phyloP scores from a whole-genome alignment of 306 rosid species.

The Medicago arabica region DNA sequence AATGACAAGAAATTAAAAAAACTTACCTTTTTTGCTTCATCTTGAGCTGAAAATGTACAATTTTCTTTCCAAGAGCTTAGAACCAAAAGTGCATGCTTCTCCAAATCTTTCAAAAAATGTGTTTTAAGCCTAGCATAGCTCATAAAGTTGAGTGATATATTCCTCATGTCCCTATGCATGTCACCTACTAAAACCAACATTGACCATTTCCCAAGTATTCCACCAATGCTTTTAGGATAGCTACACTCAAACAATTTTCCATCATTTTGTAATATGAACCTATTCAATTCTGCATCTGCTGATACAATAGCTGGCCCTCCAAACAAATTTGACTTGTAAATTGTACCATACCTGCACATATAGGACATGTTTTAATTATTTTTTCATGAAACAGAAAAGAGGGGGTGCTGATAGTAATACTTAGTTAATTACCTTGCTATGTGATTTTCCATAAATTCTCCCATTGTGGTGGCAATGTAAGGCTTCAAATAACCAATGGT shows the following conservation, averaged over 20 bases:
- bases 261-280: constrained; percentile 80
- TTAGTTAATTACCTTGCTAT: constrained; percentile 61
- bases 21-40: constrained; percentile 83
- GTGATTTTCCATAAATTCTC: constrained; percentile 81
- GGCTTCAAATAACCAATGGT: constrained; percentile 79
- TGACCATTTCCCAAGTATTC: constrained; percentile 96
- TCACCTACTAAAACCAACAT: constrained; percentile 93
- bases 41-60: constrained; percentile 73
- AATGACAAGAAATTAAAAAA: neutral
- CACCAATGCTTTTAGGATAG: constrained; percentile 84
- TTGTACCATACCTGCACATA: constrained; percentile 74
- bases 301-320: constrained; percentile 88
- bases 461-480: constrained; percentile 70
- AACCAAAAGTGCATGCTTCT: constrained; percentile 75
- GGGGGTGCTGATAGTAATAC: neutral
- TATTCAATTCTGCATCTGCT: constrained; percentile 84
- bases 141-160: constrained; percentile 77
- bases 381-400: neutral
- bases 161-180: constrained; percentile 92
- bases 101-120: constrained; percentile 66
- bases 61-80: constrained; percentile 66
- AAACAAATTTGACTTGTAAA: constrained; percentile 83
- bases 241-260: constrained; percentile 87
- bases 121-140: constrained; percentile 71
- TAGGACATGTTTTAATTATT: constrained; percentile 5